These are phyloP conservation scores for Fusarium coffeatum DNA, from an alignment of 2,329 filamentous ascomycete species.

Conservation along the genomic window DNA sequence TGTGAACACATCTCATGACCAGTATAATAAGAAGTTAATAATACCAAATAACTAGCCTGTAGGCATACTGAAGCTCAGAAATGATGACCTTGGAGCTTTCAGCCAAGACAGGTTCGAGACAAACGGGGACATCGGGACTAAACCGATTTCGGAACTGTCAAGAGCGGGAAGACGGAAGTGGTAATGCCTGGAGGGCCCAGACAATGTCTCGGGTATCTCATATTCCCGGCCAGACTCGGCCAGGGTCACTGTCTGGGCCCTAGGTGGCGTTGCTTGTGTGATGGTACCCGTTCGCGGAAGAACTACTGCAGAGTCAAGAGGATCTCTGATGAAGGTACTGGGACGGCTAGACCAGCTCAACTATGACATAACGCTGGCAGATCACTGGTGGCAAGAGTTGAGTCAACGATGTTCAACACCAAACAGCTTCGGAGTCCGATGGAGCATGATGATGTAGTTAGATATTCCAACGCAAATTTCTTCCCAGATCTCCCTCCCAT, in stretches of 20 bases:
- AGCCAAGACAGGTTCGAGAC: background rate
- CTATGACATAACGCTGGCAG: background rate
- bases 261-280: background rate
- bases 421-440: too few species aligned
- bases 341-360: background rate
- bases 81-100: background rate
- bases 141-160: background rate
- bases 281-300: background rate
- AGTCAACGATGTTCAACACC: background rate
- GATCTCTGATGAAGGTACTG: background rate
- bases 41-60: rapidly evolving
- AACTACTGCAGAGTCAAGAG: background rate
- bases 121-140: background rate
- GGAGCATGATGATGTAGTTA: slow-evolving; percentile 2
- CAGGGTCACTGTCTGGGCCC: background rate
- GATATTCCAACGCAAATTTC: too few species aligned
- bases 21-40: rapidly evolving
- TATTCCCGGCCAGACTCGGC: background rate
- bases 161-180: background rate
- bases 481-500: background rate
- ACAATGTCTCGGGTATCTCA: background rate
- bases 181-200: slow-evolving; percentile 5
- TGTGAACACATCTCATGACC: rapidly evolving
- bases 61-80: background rate
- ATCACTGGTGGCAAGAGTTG: background rate